A percentile compares a stretch with the other conserved stretches of the same genome.
phyloP scores from a whole-genome alignment of 2,329 filamentous ascomycete genomes.

The Arthrobotrys iridis region DNA sequence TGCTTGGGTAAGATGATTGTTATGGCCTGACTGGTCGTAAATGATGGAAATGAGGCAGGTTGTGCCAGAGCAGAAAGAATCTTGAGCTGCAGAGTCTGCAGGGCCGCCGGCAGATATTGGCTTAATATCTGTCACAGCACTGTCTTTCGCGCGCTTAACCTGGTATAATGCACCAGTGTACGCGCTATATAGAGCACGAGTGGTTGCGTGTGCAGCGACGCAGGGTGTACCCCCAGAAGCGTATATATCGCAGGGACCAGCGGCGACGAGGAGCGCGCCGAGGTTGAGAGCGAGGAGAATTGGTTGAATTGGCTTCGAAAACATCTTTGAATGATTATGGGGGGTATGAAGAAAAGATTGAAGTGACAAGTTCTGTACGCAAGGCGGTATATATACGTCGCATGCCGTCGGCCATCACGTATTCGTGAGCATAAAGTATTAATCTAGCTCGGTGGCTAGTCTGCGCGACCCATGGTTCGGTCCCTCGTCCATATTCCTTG shows the following conservation, averaged over 20 bases:
- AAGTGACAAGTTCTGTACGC: too few species aligned
- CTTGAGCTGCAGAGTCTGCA: conserved; percentile 71
- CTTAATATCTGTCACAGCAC: conserved; percentile 64
- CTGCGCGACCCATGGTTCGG: too few species aligned
- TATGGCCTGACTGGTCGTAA: conserved; percentile 72
- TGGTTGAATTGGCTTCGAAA: conserved; percentile 31
- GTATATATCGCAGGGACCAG: conserved; percentile 73
- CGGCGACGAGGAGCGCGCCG: conserved; percentile 63
- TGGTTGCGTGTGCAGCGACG: conserved; percentile 73
- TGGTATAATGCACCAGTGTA: conserved; percentile 70
- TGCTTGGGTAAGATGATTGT: conserved; percentile 72
- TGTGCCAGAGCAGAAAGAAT: conserved; percentile 70
- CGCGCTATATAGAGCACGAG: conserved; percentile 69
- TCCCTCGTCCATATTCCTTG: too few species aligned
- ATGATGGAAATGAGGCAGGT: conserved; percentile 73
- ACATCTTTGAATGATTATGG: too few species aligned
- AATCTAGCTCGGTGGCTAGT: too few species aligned
- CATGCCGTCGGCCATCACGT: too few species aligned
- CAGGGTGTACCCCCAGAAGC: conserved; percentile 70
- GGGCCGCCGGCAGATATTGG: conserved; percentile 70
- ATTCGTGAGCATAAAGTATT: too few species aligned
- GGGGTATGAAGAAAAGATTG: too few species aligned
- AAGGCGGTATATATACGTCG: too few species aligned
- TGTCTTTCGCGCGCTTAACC: conserved; percentile 66
- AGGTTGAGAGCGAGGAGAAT: conserved; percentile 60